Base-by-base conservation (phyloP, 208 protist genomes). In the Leishmania tropica region DNA sequence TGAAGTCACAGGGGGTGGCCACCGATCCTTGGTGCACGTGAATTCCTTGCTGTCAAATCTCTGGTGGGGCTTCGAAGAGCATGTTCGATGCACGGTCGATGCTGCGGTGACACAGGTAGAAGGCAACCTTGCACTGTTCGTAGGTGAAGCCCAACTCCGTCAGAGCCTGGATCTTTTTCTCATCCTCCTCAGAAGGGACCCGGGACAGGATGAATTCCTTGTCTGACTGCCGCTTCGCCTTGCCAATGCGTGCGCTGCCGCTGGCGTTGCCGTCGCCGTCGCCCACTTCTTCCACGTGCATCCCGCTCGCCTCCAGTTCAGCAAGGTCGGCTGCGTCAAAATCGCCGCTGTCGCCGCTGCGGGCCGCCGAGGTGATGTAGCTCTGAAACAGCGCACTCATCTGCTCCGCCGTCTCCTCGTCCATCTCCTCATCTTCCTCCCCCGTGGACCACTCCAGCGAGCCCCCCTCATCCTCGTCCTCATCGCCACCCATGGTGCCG, bases 31-130 rank as follows among this genome's bases (percentile, higher is more conserved):
- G 31, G 10, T 2, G 7, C 24, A n/a, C 70, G 2, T 37, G 6
- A 74, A 28, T 78, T 11, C n/a, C 31, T 56, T 58, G 60, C 21
- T 24, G 21, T 53, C 89, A 97, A 48, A 97, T 21, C 75, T 94
- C 76, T 37, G 95, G 95, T n/a, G 95, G 92, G 37, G 89, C 87
- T 83, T 97, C 95, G 88, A 97, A 97, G 37, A 97, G 80, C 83
- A 96, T 83, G 80, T 97, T 96, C 19, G 95, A 94, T 21, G 95
- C 93, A 19, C 95, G 86, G 35, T 97, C 93, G 11, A 97, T 79
- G 78, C 93, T 96, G 62, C 95, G 90, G 68, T 89, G 89, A 77
- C 90, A 90, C 75, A 85, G 87, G 80, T 96, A 97, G 71, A 96
- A 97, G 13, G 95, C 93, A 19, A 93, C 58, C 76, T 96, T 96